phyloP scores from a whole-genome alignment of 2,329 filamentous ascomycete genomes.

The Aspergillaceae sp. region DNA sequence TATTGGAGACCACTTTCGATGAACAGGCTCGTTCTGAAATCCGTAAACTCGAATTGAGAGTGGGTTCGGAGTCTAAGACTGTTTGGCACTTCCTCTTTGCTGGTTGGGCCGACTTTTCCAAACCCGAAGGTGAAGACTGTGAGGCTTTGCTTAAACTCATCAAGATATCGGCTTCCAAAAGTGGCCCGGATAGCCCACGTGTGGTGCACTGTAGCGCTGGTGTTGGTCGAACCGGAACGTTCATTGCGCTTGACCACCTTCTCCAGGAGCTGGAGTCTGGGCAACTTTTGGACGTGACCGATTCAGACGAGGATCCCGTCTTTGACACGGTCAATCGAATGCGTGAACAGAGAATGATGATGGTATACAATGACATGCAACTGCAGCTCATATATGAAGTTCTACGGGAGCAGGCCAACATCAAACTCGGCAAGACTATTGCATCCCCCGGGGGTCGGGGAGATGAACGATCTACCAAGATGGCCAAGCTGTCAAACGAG shows the following conservation, averaged over 20 bases:
- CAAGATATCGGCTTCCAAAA: constrained; percentile 37
- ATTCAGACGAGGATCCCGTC: constrained; percentile 56
- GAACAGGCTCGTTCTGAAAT: constrained; percentile 56
- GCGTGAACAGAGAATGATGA: constrained; percentile 80
- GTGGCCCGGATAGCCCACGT: constrained; percentile 56
- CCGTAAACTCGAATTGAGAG: constrained; percentile 56
- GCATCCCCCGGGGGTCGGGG: constrained; percentile 13
- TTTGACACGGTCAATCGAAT: constrained; percentile 71
- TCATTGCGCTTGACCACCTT: constrained; percentile 91
- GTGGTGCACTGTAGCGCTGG: constrained; percentile 85
- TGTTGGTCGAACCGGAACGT: constrained; percentile 88
- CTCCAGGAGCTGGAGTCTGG: constrained; percentile 72
- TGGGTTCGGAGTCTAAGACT: constrained; percentile 48
- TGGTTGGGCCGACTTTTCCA: constrained; percentile 83
- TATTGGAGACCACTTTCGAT: constrained; percentile 49
- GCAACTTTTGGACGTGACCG: constrained; percentile 45
- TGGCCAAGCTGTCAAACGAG: constrained; percentile 25
- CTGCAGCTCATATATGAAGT: constrained; percentile 85
- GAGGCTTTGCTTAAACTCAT: constrained; percentile 45
- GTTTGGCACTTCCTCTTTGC: constrained; percentile 82
- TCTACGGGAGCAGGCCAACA: constrained; percentile 50
- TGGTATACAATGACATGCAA: constrained; percentile 87
- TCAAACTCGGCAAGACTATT: constrained; percentile 23
- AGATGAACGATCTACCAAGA: constrained; percentile 27
- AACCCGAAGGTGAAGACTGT: constrained; percentile 54